Conservation (phyloP, 495 filamentous ascomycete genomes). For the Tuber borchii region DNA sequence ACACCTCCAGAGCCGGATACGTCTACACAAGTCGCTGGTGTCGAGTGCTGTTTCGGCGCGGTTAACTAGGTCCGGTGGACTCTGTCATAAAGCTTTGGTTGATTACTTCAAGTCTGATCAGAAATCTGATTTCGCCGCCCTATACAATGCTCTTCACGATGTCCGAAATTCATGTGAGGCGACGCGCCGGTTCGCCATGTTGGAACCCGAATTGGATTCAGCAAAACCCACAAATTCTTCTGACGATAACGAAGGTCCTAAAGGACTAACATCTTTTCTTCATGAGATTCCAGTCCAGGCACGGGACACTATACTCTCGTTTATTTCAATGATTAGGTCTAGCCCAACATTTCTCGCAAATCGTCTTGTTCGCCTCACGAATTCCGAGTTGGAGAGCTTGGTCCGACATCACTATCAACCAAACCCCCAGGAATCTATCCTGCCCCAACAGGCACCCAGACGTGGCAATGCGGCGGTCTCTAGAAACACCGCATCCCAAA, state of each 20-base stretch:
- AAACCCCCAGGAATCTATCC: constrained; percentile 73
- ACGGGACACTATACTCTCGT: constrained; percentile 66
- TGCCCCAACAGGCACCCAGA: constrained; percentile 62
- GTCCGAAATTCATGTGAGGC: constrained; percentile 77
- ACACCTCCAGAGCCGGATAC: constrained; percentile 57
- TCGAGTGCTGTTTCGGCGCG: constrained; percentile 74
- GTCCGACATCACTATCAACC: constrained; percentile 67
- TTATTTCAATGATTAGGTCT: constrained; percentile 73
- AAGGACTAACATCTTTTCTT: constrained; percentile 61
- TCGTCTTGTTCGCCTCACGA: constrained; percentile 64
- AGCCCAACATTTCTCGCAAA: constrained; percentile 81
- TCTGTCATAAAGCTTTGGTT: constrained; percentile 73
- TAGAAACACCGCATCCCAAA: constrained; percentile 19
- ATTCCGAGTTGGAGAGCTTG: constrained; percentile 65
- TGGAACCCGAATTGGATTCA: constrained; percentile 62
- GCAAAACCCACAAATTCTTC: constrained; percentile 41
- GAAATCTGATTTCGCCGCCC: constrained; percentile 74
- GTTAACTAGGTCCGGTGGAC: constrained; percentile 67
- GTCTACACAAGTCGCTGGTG: constrained; percentile 60
- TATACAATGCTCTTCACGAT: constrained; percentile 84
- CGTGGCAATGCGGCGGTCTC: constrained; percentile 46
- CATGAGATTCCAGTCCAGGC: constrained; percentile 69
- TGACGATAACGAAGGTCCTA: constrained; percentile 42
- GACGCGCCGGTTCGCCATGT: constrained; percentile 58
- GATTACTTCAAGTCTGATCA: constrained; percentile 85